Conservation (phyloP, 768 basidiomycete species). For the Trametes coccinea region DNA sequence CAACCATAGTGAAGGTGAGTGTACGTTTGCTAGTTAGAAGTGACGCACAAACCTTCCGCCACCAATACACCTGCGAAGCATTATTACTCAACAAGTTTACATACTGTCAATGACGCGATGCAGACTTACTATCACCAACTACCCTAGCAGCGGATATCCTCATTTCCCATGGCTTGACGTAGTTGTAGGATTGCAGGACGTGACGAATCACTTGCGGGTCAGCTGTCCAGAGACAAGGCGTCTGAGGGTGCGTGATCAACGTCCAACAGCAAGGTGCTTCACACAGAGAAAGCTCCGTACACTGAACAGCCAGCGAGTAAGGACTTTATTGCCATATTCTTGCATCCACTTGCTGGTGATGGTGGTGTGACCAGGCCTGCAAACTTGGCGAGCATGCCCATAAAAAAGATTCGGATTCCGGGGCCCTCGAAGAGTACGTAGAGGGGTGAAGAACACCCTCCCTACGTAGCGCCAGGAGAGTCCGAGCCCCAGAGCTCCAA, state of each 20-base stretch:
- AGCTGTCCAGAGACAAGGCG: slow-evolving; percentile 6
- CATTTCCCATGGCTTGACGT: slow-evolving; percentile 9
- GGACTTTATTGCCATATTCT: not conserved
- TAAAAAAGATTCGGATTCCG: not conserved
- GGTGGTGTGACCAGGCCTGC: not conserved
- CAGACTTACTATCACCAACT: slow-evolving; percentile 5
- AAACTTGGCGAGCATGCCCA: slow-evolving; percentile 5
- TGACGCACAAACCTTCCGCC: not conserved
- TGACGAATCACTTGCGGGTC: slow-evolving; percentile 1
- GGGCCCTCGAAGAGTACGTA: not conserved
- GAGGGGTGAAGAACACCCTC: not conserved
- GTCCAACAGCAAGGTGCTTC: not conserved
- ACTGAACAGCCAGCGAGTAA: slow-evolving; percentile 2
- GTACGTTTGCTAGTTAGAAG: not conserved
- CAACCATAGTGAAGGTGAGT: not conserved
- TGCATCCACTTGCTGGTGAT: not conserved
- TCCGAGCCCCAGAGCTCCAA: not conserved
- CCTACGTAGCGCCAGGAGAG: not conserved
- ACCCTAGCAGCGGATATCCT: not conserved
- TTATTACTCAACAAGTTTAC: not conserved
- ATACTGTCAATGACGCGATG: not conserved
- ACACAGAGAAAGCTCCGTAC: not conserved
- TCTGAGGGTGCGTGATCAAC: not conserved
- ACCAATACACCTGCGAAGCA: not conserved
- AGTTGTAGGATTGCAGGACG: slow-evolving; percentile 5